Evolutionary conservation across 257 asterid species (phyloP), one percentile per base, ranked within the genome.

Genomic region (Solanum chmielewskii): DNA sequence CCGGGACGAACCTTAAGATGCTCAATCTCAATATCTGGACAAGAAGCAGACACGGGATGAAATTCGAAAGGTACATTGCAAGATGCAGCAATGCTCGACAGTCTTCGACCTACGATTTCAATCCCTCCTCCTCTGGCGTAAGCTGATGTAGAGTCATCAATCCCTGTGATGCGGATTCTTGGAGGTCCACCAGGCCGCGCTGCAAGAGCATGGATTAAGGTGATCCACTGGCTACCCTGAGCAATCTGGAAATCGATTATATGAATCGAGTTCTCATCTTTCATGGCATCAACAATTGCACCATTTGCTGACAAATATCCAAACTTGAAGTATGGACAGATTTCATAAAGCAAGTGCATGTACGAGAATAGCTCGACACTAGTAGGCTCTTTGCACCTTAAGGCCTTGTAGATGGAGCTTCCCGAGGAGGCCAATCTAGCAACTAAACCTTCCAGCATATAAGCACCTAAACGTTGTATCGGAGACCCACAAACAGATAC

Each of bases 241-340:
- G 90, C 27, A 13, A 89, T 87, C 85, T 85, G 91, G 77, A 89
- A 89, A 85, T 89, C 91, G 2, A 89, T 85, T 45, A 89, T 87
- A 83, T 89, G 91, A 56, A 89, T 80, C 11, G 49, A 62, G 25
- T 87, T 81, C 52, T 87, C 91, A 62, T 85, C 75, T 69, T 87
- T 89, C 87, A 87, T 56, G 66, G 91, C 91, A 81, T 89, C 91
- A n/a, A 88, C 91, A 52, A 89, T 89, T 23, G 91, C 91, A 47
- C 91, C 91, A 71, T 89, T 89, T 71, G 91, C 91, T 11, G 91
- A 87, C 66, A 87, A 33, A 70, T 89, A 87, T 52, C 91, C 91
- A 37, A 89, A 89, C 84, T 89, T 89, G 88, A 89, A 87, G 89
- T 85, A 89, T 3, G 91, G 91, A 45, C 91, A 89, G 31, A 89